Conservation (phyloP, 2,329 filamentous ascomycete species). For the Xylariaceae sp. region DNA sequence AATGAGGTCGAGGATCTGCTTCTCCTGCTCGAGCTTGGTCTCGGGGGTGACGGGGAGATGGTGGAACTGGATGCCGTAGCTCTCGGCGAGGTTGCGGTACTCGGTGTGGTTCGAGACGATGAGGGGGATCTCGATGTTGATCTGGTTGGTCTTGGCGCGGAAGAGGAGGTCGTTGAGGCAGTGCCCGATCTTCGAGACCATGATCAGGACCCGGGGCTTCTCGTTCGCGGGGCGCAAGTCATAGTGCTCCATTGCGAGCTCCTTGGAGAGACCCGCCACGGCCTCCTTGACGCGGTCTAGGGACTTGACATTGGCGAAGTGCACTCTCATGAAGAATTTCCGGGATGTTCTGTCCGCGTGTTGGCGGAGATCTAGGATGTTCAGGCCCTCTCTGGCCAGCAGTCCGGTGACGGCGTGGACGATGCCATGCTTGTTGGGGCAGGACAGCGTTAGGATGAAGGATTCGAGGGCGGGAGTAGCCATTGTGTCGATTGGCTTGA, state of each 20-base stretch:
- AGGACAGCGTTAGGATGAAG: conserved; percentile 74
- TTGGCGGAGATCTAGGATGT: conserved; percentile 80
- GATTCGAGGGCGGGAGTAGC: conserved; percentile 37
- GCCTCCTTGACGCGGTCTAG: conserved; percentile 49
- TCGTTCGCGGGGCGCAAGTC: conserved; percentile 61
- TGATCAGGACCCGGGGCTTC: conserved; percentile 74
- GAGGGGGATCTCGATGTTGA: conserved; percentile 68
- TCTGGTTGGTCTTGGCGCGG: conserved; percentile 67
- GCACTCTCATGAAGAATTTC: conserved; percentile 84
- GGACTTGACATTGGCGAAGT: conserved; percentile 60
- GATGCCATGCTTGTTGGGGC: conserved; percentile 79
- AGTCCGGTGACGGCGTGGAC: conserved; percentile 78
- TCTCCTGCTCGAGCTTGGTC: conserved; percentile 70
- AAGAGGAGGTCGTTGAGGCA: conserved; percentile 81
- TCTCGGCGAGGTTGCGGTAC: conserved; percentile 60
- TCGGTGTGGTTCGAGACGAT: conserved; percentile 81
- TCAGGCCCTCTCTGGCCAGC: conserved; percentile 67
- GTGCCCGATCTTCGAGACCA: conserved; percentile 86
- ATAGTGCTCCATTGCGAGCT: conserved; percentile 62
- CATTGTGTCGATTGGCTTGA: conserved; percentile 18
- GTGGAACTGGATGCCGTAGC: conserved; percentile 73
- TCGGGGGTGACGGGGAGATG: conserved; percentile 76
- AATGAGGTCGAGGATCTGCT: conserved; percentile 64
- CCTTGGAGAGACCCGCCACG: conserved; percentile 56
- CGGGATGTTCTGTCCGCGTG: conserved; percentile 70